These are phyloP conservation scores for Canariomyces notabilis DNA, from an alignment of 2,329 filamentous ascomycete species.

Conservation along the genomic window DNA sequence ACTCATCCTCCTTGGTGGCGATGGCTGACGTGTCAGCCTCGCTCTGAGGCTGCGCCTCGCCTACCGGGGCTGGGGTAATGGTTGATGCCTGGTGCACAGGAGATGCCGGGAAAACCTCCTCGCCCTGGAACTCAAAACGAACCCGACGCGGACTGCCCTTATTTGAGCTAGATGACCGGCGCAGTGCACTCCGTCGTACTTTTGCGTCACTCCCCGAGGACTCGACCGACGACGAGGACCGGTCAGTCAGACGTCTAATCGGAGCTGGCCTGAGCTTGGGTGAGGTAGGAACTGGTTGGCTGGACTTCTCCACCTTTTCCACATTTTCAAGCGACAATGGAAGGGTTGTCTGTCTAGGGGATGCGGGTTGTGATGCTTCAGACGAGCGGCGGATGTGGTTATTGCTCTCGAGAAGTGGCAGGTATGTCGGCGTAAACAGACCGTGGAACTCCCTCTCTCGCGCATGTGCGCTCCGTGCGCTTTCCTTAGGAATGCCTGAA, in stretches of 20 bases:
- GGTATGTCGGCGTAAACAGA: conserved; percentile 57
- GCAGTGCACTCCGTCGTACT: conserved; percentile 50
- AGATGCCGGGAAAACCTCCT: conserved; percentile 55
- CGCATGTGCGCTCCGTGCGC: conserved; percentile 44
- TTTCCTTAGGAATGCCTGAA: conserved; percentile 33
- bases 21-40: conserved; percentile 19
- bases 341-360: conserved; percentile 7
- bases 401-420: conserved; percentile 54
- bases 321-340: conserved; percentile 17
- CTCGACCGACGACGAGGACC: conserved; percentile 44
- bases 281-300: conserved; percentile 2
- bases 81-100: conserved; percentile 43
- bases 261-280: conserved; percentile 24
- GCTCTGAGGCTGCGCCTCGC: conserved; percentile 23
- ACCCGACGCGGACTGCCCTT: conserved; percentile 55
- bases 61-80: conserved; percentile 5
- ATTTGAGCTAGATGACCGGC: conserved; percentile 50
- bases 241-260: conserved; percentile 40
- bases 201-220: conserved; percentile 49
- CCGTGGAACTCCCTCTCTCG: conserved; percentile 57
- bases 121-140: conserved; percentile 56
- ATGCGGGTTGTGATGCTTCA: conserved; percentile 21
- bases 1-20: conserved; percentile 11
- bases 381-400: conserved; percentile 25
- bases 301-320: conserved; percentile 17